These are phyloP conservation scores for Hygrocybe punicea DNA, from an alignment of 768 basidiomycete genomes.

Conservation along the genomic window DNA sequence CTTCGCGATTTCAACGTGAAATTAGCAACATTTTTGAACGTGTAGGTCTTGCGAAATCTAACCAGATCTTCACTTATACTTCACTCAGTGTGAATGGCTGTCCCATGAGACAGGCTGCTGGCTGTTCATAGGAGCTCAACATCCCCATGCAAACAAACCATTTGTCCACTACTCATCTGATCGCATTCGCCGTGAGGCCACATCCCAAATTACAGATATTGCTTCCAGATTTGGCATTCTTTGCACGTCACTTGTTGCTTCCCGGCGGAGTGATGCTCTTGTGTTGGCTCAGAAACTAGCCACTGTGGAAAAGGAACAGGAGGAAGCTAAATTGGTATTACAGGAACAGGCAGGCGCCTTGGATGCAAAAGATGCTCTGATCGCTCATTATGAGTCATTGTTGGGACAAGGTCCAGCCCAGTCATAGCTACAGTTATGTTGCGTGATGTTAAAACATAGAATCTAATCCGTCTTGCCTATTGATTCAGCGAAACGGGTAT, in stretches of 20 bases:
- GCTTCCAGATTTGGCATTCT: conserved; percentile 3
- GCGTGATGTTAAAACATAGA: too few species aligned
- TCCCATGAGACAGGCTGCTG: conserved; percentile 8
- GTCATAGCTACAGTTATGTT: too few species aligned
- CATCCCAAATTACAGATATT: conserved; percentile 3
- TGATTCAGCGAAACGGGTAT: too few species aligned
- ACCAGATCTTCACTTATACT: background rate
- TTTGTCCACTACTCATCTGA: conserved; percentile 9
- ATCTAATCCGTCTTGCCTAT: too few species aligned
- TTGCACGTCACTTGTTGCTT: background rate
- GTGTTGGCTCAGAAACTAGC: conserved; percentile 7
- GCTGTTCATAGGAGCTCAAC: conserved; percentile 9
- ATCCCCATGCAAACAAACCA: background rate
- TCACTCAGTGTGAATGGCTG: background rate
- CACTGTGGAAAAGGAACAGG: background rate
- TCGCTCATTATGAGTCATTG: background rate
- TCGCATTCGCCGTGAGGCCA: conserved; percentile 11
- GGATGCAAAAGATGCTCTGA: conserved; percentile 1
- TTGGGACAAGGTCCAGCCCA: too few species aligned
- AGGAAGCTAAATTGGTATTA: background rate
- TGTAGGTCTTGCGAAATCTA: background rate
- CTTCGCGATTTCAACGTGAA: background rate
- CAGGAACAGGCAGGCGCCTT: background rate
- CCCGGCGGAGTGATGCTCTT: conserved; percentile 5
- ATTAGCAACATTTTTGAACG: background rate